Percentiles rank a stretch among this genome's conserved stretches.
phyloP scores from a whole-genome alignment of 2,329 filamentous ascomycete species.

The Beauveria brongniartii region DNA sequence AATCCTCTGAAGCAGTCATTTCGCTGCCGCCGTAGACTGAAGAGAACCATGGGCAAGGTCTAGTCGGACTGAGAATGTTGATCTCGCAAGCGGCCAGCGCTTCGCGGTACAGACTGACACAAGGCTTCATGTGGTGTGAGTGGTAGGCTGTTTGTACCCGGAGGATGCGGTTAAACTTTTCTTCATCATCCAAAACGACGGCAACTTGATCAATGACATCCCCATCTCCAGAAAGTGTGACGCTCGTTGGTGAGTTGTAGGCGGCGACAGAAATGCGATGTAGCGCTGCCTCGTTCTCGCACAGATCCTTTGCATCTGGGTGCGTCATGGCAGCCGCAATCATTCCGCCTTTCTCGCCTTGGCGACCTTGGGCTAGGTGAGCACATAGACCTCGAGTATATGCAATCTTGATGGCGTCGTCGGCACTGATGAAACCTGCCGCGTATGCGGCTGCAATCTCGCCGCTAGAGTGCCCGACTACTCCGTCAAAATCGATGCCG shows the following conservation, averaged over 20 bases:
- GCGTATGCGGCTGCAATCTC: slow-evolving; percentile 36
- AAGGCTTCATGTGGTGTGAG: slow-evolving; percentile 21
- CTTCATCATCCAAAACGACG: slow-evolving; percentile 8
- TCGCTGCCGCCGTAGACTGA: not conserved
- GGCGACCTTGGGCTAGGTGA: slow-evolving; percentile 29
- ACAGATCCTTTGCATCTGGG: slow-evolving; percentile 10
- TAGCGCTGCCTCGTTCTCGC: not conserved
- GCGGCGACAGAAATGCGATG: slow-evolving; percentile 14
- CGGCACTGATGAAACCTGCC: slow-evolving; percentile 30
- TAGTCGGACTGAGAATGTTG: not conserved
- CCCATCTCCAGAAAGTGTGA: slow-evolving; percentile 19
- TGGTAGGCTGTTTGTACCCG: slow-evolving; percentile 23
- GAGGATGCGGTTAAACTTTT: slow-evolving; percentile 17
- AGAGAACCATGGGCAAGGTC: slow-evolving; percentile 1
- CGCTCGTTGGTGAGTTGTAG: slow-evolving; percentile 15
- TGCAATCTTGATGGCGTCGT: slow-evolving; percentile 34
- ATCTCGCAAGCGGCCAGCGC: not conserved
- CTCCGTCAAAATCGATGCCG: slow-evolving; percentile 25
- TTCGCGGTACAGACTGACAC: not conserved
- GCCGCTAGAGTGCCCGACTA: slow-evolving; percentile 34
- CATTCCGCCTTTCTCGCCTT: slow-evolving; percentile 38
- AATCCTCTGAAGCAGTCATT: not conserved
- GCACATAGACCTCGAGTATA: slow-evolving; percentile 32
- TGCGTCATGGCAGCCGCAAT: slow-evolving; percentile 33
- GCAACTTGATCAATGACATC: slow-evolving; percentile 15